Conservation (phyloP, 495 filamentous ascomycete genomes). For the Immersiella caudata region DNA sequence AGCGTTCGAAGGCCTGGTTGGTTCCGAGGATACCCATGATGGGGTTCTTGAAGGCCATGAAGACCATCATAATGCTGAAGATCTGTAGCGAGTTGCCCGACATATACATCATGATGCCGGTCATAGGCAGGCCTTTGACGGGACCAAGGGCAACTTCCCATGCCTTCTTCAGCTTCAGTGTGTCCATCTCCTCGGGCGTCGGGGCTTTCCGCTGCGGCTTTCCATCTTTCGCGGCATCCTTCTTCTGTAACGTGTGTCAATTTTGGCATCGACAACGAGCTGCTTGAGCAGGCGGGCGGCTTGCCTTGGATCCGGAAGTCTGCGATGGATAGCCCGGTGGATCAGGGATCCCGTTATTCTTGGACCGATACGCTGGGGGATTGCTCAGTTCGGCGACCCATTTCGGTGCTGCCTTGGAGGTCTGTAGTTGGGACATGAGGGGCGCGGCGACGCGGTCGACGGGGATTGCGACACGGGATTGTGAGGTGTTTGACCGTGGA, state of each 20-base stretch:
- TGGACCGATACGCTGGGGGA: conserved; percentile 60
- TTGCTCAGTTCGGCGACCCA: conserved; percentile 81
- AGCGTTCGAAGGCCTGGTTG: conserved; percentile 79
- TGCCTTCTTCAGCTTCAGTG: conserved; percentile 94
- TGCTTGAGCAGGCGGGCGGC: conserved; percentile 14
- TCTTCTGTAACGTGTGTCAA: conserved; percentile 38
- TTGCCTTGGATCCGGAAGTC: conserved; percentile 56
- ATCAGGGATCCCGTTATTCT: conserved; percentile 69
- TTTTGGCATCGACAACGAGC: not conserved
- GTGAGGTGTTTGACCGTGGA: not conserved
- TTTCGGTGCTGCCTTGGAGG: conserved; percentile 54
- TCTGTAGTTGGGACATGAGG: conserved; percentile 31
- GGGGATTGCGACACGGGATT: not conserved
- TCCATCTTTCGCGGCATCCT: conserved; percentile 47
- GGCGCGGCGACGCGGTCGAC: not conserved
- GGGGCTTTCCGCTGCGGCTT: conserved; percentile 56
- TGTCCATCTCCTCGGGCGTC: conserved; percentile 82
- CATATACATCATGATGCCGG: conserved; percentile 99
- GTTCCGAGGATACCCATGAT: conserved; percentile 80
- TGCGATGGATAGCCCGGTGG: conserved; percentile 80
- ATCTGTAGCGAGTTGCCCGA: conserved; percentile 98
- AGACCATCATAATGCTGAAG: conserved; percentile 99
- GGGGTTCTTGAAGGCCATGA: conserved; percentile 97
- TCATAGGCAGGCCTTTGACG: conserved; percentile 95
- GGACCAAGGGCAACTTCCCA: conserved; percentile 97